Evolutionary conservation across 768 basidiomycete species (phyloP), one percentile per base, ranked within the genome.

Genomic region (Lactifluus volemus): DNA sequence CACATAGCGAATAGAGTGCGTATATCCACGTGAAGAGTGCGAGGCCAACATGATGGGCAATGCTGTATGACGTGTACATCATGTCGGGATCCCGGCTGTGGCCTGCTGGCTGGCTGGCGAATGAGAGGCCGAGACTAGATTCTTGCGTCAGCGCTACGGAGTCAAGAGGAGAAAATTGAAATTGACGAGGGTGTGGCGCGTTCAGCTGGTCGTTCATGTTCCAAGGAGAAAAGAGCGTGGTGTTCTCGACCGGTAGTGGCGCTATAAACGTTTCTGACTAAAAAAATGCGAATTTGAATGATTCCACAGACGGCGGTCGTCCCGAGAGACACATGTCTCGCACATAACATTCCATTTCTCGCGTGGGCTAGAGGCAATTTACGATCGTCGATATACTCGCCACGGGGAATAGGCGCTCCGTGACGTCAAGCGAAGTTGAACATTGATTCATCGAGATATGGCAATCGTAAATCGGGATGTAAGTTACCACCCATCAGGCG

Each of bases 401-500:
- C 51, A 19, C 14, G 39, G 19, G 5, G 14, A 17, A n/a, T 44
- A 36, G 29, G 55, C 61, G 44, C 30, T 21, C 3, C 5, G 30
- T 60, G 64, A 64, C 57, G 62, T 63, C 58, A 63, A 36, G 54
- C 36, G 47, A 59, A 30, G 50, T 1, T 21, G 51, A 21, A 11
- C 45, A 19, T 49, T 49, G 7, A n/a, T 38, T 6, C 10, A 61
- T 63, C 53, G 61, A 53, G 64, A 63, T 58, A 49, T 17, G 48
- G 0, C 4, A 11, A 29, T 17, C 38, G 47, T 53, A 2, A 58
- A 64, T 63, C 47, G 51, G 63, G 60, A 64, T 53, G 61, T 58
- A 49, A 62, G 56, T 58, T 63, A 54, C 61, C 61, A 52, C 29
- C 17, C 10, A 51, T 36, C 39, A 30, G 61, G 61, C 61, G 61